Conservation (phyloP, 805 yeast genomes). For the Hemisphaericaspora nanyangensis region DNA sequence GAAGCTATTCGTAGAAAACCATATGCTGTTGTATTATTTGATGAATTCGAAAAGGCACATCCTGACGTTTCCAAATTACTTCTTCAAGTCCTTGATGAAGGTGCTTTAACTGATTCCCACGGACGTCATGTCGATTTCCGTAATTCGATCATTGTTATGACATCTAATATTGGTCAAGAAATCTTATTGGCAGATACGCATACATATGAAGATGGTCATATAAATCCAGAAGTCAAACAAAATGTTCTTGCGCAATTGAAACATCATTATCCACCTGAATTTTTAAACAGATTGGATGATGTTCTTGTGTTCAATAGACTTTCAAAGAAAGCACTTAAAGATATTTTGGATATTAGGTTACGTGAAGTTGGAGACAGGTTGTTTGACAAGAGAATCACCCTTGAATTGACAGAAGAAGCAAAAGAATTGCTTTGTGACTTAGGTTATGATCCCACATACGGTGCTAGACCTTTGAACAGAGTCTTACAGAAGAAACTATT, state of each 20-base stretch:
- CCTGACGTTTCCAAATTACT: constrained; percentile 89
- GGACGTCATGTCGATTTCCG: constrained; percentile 93
- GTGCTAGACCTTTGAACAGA: constrained; percentile 95
- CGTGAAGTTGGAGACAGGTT: constrained; percentile 77
- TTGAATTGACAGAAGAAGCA: constrained; percentile 55
- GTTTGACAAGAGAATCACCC: constrained; percentile 67
- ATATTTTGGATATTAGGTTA: constrained; percentile 82
- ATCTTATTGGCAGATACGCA: constrained; percentile 63
- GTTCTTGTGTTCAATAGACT: constrained; percentile 89
- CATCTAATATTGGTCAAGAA: constrained; percentile 95
- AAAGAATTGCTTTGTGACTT: constrained; percentile 74
- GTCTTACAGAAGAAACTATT: constrained; percentile 77
- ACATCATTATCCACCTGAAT: constrained; percentile 85
- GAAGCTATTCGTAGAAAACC: constrained; percentile 96
- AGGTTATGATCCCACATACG: constrained; percentile 90
- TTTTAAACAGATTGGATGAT: constrained; percentile 90
- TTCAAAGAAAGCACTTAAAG: constrained; percentile 67
- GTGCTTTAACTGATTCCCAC: constrained; percentile 89
- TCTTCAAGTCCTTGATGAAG: constrained; percentile 92
- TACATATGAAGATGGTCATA: constrained; percentile 57
- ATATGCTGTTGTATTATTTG: constrained; percentile 86
- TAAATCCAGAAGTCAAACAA: constrained; percentile 49
- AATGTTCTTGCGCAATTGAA: constrained; percentile 68
- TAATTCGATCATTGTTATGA: constrained; percentile 93
- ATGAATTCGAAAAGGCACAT: constrained; percentile 97